Evolutionary conservation across 1,139 yeast species (phyloP), one percentile per base, ranked within the genome.

Genomic region (Wickerhamomyces sp.): DNA sequence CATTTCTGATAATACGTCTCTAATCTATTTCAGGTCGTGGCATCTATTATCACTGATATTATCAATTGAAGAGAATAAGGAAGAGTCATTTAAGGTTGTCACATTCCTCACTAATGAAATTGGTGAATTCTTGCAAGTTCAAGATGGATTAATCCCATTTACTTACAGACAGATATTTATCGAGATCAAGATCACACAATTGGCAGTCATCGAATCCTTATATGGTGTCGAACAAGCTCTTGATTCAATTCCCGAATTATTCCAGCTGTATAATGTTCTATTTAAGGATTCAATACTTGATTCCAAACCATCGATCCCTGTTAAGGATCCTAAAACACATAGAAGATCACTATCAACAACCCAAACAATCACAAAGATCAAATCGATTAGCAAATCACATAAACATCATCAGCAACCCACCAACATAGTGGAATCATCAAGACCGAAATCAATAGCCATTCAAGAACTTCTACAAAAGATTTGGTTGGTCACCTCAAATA

Each of bases 401-500:
- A 49, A 47, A 46, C 23, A 27, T 18, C 23, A 18, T 18, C 23
- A 18, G 23, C 23, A 18, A 18, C 23, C 23, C 23, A 18, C 23
- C 23, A 18, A 18, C 23, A 18, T 18, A 18, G 23, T 18, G 23
- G 23, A 18, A 32, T 15, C 6, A 32, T 35, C 10, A 30, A 43
- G 52, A 41, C 18, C 56, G 47, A 27, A 54, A 10, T 32, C 51
- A 30, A 34, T 40, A 11, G 33, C 45, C 29, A 63, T 62, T 45
- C 67, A 69, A 44, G 66, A 63, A 48, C 62, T 81, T 10, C 62
- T 83, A 43, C 88, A 83, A 56, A 73, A 72, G 33, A 60, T 87
- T 11, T 90, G 96, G 96, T 63, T 89, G 44, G 79, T 89, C 79
- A 74, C 88, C 0, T 76, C 90, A 1, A 75, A 75, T 37, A 67